These are phyloP conservation scores for Leersia perrieri DNA, from an alignment of 176 grass and related monocot species.

Conservation along the genomic window DNA sequence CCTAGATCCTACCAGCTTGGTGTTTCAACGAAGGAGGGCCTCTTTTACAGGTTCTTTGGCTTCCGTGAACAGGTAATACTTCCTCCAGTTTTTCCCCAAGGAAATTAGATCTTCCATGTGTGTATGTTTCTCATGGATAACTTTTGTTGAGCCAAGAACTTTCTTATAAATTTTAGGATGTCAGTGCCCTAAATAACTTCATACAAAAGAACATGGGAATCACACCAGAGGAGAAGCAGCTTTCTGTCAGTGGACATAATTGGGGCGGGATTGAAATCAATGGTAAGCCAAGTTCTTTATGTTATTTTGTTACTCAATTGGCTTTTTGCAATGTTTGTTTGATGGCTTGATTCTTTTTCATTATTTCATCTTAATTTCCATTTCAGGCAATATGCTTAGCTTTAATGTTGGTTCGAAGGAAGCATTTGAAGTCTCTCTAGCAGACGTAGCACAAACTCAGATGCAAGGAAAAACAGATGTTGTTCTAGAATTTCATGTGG, in stretches of 20 bases:
- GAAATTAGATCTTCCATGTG: constrained; percentile 13
- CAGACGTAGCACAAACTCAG: constrained; percentile 88
- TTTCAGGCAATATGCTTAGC: constrained; percentile 78
- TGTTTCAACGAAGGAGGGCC: constrained; percentile 65
- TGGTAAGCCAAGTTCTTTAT: constrained; percentile 46
- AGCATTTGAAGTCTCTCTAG: constrained; percentile 92
- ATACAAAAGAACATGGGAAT: constrained; percentile 80
- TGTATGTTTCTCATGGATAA: constrained; percentile 11
- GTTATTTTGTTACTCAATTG: constrained; percentile 1
- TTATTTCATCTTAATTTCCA: constrained; percentile 35
- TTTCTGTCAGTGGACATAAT: constrained; percentile 84
- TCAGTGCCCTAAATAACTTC: constrained; percentile 69
- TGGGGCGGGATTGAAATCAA: constrained; percentile 82
- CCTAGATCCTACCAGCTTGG: constrained; percentile 77
- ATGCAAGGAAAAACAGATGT: constrained; percentile 97
- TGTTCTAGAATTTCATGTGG: constrained; percentile 88
- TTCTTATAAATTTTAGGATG: constrained; percentile 53
- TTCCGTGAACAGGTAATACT: constrained; percentile 75
- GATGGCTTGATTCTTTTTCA: background rate
- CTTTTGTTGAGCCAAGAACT: constrained; percentile 8
- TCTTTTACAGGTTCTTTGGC: constrained; percentile 72
- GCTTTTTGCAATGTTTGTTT: background rate
- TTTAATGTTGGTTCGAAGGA: constrained; percentile 83
- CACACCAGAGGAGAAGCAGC: constrained; percentile 75
- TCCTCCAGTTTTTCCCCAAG: background rate